phyloP scores from a whole-genome alignment of 2,329 filamentous ascomycete genomes.

The Epichloe hybrida region DNA sequence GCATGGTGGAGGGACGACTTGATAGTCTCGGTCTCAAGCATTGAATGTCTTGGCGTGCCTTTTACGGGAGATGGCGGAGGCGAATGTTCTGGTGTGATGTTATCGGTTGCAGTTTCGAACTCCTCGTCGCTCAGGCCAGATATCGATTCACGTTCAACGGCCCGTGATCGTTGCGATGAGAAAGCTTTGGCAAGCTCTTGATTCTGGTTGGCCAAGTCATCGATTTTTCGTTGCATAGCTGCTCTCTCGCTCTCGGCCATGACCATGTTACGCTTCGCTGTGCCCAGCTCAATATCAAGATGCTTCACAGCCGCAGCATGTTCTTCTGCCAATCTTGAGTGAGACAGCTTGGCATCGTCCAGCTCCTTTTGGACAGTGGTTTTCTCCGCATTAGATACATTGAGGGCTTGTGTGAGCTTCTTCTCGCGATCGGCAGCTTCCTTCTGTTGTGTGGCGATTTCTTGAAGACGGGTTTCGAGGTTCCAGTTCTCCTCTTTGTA shows the following conservation, averaged over 20 bases:
- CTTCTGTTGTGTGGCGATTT: slow-evolving; percentile 58
- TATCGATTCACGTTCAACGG: slow-evolving; percentile 49
- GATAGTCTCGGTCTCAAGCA: slow-evolving; percentile 89
- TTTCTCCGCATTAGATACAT: slow-evolving; percentile 60
- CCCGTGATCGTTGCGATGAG: slow-evolving; percentile 55
- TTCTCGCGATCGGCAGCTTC: slow-evolving; percentile 74
- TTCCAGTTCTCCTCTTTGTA: slow-evolving; percentile 99
- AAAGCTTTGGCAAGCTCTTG: slow-evolving; percentile 80
- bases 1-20: slow-evolving; percentile 90
- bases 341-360: slow-evolving; percentile 72
- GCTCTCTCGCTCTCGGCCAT: slow-evolving; percentile 66
- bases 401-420: slow-evolving; percentile 62
- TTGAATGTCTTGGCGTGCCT: slow-evolving; percentile 75
- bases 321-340: slow-evolving; percentile 71
- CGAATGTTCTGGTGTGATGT: slow-evolving; percentile 73
- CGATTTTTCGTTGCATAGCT: slow-evolving; percentile 70
- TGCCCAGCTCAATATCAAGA: slow-evolving; percentile 78
- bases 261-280: slow-evolving; percentile 65
- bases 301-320: slow-evolving; percentile 64
- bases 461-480: slow-evolving; percentile 82
- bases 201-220: slow-evolving; percentile 80
- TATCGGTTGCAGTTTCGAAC: slow-evolving; percentile 51
- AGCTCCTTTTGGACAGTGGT: slow-evolving; percentile 67
- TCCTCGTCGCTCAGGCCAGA: slow-evolving; percentile 47
- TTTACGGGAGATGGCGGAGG: slow-evolving; percentile 85